phyloP scores from a whole-genome alignment of 140 eudicot species.

The Ambrosia hybrid region DNA sequence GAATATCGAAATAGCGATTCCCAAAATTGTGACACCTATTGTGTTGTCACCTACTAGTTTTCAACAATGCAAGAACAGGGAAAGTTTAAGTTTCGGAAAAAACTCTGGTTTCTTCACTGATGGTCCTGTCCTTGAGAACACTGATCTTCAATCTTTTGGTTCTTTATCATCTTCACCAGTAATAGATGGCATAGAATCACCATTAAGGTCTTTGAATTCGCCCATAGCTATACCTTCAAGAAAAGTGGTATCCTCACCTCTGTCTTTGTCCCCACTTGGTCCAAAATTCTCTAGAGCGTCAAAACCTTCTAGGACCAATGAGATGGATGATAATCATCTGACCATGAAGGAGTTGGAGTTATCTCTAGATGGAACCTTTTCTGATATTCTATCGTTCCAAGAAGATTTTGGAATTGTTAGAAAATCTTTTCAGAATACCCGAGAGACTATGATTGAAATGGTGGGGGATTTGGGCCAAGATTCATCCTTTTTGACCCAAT shows the following conservation, averaged over 20 bases:
- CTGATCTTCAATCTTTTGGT: conserved; percentile 32
- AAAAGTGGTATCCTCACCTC: conserved; percentile 50
- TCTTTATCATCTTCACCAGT: conserved; percentile 38
- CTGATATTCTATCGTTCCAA: conserved; percentile 43
- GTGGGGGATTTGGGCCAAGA: conserved; percentile 49
- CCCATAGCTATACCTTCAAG: conserved; percentile 47
- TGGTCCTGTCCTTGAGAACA: conserved; percentile 75
- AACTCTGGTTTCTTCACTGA: conserved; percentile 49
- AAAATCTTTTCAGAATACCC: conserved; percentile 41
- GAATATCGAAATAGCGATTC: conserved; percentile 47
- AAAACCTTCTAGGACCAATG: conserved; percentile 40
- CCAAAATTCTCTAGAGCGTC: conserved; percentile 48
- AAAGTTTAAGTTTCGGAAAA: conserved; percentile 35
- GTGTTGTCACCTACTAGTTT: conserved; percentile 40
- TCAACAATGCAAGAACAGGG: conserved; percentile 36
- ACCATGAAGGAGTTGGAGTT: conserved; percentile 58
- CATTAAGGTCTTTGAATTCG: conserved; percentile 30
- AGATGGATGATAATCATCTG: conserved; percentile 46
- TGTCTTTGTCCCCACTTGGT: conserved; percentile 89
- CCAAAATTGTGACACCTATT: conserved; percentile 36
- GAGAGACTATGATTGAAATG: conserved; percentile 41
- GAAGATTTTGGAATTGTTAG: conserved; percentile 34
- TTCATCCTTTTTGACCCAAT: conserved; percentile 37
- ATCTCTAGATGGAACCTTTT: conserved; percentile 61
- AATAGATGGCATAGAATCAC: conserved; percentile 18